Evolutionary conservation across 2,329 filamentous ascomycete genomes (phyloP).

Genomic region (Epichloe sibirici): DNA sequence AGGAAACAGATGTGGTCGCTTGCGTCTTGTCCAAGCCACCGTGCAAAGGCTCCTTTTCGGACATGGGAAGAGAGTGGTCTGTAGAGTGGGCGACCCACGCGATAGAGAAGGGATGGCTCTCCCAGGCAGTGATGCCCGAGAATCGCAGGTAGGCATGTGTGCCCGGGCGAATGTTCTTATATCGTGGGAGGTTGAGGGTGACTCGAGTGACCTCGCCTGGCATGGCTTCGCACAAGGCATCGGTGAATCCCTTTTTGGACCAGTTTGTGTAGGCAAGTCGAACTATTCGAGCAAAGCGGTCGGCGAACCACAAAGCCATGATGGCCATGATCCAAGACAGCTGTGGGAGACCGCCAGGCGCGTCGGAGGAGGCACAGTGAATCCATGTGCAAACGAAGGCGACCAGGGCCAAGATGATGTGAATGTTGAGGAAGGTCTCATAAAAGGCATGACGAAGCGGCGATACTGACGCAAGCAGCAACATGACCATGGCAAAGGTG

Average conservation of each 20-base stretch:
- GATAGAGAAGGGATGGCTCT: constrained; percentile 67
- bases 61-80: constrained; percentile 24
- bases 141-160: constrained; percentile 68
- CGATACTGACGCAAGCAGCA: constrained; percentile 61
- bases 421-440: constrained; percentile 83
- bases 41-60: constrained; percentile 29
- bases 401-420: constrained; percentile 63
- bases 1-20: constrained; percentile 52
- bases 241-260: constrained; percentile 45
- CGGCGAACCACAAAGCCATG: constrained; percentile 63
- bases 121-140: constrained; percentile 52
- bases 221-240: constrained; percentile 54
- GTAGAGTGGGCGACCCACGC: constrained; percentile 55
- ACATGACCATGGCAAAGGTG: constrained; percentile 46
- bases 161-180: constrained; percentile 54
- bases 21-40: constrained; percentile 25
- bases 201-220: constrained; percentile 59
- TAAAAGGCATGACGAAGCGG: constrained; percentile 89
- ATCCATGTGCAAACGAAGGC: constrained; percentile 62
- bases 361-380: constrained; percentile 57
- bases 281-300: constrained; percentile 52
- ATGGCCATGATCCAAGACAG: constrained; percentile 63
- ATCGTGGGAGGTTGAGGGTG: constrained; percentile 55
- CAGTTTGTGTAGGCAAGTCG: constrained; percentile 57
- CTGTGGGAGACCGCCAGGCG: constrained; percentile 51